phyloP scores from a whole-genome alignment of 441 rosid species.

The Manihot esculenta region DNA sequence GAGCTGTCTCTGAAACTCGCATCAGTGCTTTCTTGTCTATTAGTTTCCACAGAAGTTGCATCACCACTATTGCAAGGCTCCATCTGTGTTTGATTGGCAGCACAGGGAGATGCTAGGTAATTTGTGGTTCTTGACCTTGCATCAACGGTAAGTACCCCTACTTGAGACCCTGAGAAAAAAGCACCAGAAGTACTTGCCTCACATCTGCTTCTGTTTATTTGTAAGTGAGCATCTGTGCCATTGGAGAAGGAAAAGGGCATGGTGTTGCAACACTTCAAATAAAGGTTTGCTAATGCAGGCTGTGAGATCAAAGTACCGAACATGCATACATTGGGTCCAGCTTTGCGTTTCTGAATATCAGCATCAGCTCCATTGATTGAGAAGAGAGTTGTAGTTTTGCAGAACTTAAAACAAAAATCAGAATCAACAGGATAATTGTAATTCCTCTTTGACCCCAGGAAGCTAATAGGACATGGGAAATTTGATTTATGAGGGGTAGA shows the following conservation, averaged over 20 bases:
- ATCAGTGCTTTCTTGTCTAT: too few species aligned
- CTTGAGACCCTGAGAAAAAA: background rate
- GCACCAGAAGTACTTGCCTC: background rate
- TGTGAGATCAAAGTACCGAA: conserved; percentile 2
- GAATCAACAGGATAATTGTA: conserved; percentile 12
- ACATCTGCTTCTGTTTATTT: background rate
- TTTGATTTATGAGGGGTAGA: conserved; percentile 1
- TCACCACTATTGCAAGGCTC: background rate
- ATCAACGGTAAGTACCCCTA: background rate
- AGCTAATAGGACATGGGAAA: conserved; percentile 6
- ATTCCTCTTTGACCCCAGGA: conserved; percentile 18
- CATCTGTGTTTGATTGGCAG: conserved; percentile 1
- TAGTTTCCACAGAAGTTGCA: background rate
- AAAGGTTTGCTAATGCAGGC: conserved; percentile 5
- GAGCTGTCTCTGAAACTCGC: too few species aligned
- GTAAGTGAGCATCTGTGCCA: conserved; percentile 12
- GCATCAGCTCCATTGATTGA: background rate
- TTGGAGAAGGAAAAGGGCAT: background rate
- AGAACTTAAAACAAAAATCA: conserved; percentile 11
- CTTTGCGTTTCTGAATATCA: background rate
- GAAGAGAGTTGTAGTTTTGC: conserved; percentile 1
- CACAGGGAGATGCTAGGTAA: background rate
- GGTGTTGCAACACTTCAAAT: conserved; percentile 18
- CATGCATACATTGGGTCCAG: background rate
- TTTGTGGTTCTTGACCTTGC: conserved; percentile 8